Base-by-base conservation (phyloP, 352 stramenopile genomes). In the Globisporangium alternatum region DNA sequence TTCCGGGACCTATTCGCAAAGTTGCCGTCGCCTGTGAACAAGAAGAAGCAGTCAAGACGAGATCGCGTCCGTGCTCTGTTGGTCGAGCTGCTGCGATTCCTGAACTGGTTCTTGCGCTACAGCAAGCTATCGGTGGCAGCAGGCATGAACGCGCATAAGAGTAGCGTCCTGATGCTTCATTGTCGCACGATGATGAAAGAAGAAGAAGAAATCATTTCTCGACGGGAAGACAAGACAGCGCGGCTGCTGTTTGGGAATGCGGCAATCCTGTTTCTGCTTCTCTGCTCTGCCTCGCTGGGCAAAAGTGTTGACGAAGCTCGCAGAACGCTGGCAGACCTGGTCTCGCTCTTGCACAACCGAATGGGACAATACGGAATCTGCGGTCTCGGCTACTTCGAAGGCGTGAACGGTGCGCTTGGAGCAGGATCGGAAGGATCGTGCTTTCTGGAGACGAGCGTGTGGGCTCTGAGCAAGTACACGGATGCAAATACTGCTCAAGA, bases 171-270 rank as follows among this genome's bases (percentile, higher is more conserved):
- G 22, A 83, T 87, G 78, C 59, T 61, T 3, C 52, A 80, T 28
- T 89, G 79, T 55, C 80, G 75, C 17, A 66, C 55, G 19, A 59
- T 92, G 55, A 80, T 92, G 64, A 92, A 92, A 57, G 79, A 92
- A 49, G 83, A 90, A 68, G 81, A 90, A 60, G 73, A 81, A 6
- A 72, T 56, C n/a, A 51, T 80, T 3, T 62, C 68, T 13, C 74
- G 67, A n/a, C 77, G 67, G 22, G 78, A 84, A 52, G 70, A 74
- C 28, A 87, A 80, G 54, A 77, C 60, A 0, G 62, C 81, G 8
- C 72, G 66, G 21, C 74, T 77, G 33, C 68, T 90, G 3, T 80
- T 88, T 61, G 75, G 77, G 0, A 78, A 79, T 48, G 73, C 78
- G 31, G 71, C 78, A 1, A 77, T 89, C 5, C 60, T 88, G 39